phyloP scores from a whole-genome alignment of 805 yeast species.

The Tanozyma kutaoensis region DNA sequence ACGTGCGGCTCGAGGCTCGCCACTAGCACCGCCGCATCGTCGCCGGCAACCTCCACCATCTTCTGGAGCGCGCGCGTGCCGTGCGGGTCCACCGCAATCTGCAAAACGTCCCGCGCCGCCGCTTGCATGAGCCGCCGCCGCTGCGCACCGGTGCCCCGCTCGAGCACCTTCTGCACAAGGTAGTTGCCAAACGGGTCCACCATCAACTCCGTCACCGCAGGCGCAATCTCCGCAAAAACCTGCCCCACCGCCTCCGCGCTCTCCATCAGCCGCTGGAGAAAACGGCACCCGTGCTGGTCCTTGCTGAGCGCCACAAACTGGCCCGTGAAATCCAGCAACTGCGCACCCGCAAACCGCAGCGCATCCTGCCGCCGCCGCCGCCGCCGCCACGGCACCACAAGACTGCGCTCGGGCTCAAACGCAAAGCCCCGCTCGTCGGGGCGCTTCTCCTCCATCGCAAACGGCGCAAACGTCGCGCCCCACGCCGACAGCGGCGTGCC shows the following conservation, averaged over 20 bases:
- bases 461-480: not conserved
- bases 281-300: conserved; percentile 95
- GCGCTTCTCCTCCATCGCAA: not conserved
- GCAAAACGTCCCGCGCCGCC: conserved; percentile 60
- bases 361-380: too few relatives aligned
- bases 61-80: conserved; percentile 95
- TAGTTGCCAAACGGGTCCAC: conserved; percentile 96
- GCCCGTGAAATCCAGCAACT: conserved; percentile 55
- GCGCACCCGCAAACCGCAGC: conserved; percentile 53
- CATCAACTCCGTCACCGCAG: conserved; percentile 79
- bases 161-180: conserved; percentile 80
- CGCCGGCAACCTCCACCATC: conserved; percentile 64
- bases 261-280: conserved; percentile 78
- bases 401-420: too few relatives aligned
- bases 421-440: too few relatives aligned
- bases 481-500: not conserved
- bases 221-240: conserved; percentile 58
- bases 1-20: conserved; percentile 54
- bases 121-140: conserved; percentile 54
- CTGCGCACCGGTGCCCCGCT: conserved; percentile 58
- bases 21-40: conserved; percentile 57
- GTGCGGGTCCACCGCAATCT: conserved; percentile 84
- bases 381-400: too few relatives aligned
- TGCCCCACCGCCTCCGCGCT: conserved; percentile 25
- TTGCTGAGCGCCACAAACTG: conserved; percentile 73